A percentile compares a stretch with the other conserved stretches of the same genome.
These are phyloP conservation scores for Neonothopanus nambi DNA, from an alignment of 1,284 basidiomycete species.

Conservation along the genomic window DNA sequence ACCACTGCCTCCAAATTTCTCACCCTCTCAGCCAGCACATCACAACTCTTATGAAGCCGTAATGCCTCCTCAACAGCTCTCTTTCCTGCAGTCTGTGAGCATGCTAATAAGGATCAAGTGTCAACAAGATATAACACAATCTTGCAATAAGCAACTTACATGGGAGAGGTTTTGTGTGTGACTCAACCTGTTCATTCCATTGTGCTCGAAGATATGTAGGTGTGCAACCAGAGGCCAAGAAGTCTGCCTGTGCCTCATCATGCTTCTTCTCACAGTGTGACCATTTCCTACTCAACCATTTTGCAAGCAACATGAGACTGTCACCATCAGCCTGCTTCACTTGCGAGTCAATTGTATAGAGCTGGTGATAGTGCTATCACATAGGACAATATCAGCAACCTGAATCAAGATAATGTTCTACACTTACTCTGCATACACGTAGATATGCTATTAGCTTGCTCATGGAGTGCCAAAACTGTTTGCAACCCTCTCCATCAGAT, in stretches of 20 bases:
- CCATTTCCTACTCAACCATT: slow-evolving; percentile 18
- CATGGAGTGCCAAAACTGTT: slow-evolving; percentile 34
- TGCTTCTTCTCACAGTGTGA: slow-evolving; percentile 8
- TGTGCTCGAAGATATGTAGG: slow-evolving; percentile 13
- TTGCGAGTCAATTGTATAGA: slow-evolving; percentile 26
- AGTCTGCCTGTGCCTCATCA: slow-evolving; percentile 3
- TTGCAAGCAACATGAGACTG: slow-evolving; percentile 13
- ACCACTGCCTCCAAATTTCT: neutral
- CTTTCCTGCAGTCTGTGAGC: neutral
- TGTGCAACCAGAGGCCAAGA: neutral
- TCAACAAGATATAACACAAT: too few species aligned
- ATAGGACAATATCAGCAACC: neutral
- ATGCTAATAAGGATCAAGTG: neutral
- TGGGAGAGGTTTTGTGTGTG: slow-evolving; percentile 19
- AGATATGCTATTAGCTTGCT: slow-evolving; percentile 26
- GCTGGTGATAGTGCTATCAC: slow-evolving; percentile 19
- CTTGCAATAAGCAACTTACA: slow-evolving; percentile 14
- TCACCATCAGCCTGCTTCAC: slow-evolving; percentile 19
- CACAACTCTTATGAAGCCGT: neutral
- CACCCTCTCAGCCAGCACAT: slow-evolving; percentile 5
- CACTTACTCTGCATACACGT: slow-evolving; percentile 29
- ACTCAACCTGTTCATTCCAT: slow-evolving; percentile 20
- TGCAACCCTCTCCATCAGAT: slow-evolving; percentile 36
- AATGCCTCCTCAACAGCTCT: neutral
- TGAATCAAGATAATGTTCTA: neutral